These are phyloP conservation scores for Mucor saturninus DNA, from an alignment of 371 early-diverging fungal species.

Conservation along the genomic window DNA sequence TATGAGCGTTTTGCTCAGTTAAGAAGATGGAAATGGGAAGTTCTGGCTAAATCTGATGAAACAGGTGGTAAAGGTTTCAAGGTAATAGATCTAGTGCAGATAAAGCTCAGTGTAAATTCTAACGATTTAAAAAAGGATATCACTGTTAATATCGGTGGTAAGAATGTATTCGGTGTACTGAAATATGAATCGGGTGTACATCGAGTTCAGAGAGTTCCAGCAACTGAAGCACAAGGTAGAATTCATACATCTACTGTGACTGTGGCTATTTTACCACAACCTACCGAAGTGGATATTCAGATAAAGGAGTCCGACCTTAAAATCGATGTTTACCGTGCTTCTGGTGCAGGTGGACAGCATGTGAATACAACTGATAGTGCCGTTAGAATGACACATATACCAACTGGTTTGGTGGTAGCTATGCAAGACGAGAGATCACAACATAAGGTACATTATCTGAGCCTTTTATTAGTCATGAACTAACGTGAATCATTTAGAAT, in stretches of 20 bases:
- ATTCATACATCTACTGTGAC: constrained; percentile 89
- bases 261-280: constrained; percentile 83
- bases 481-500: constrained; percentile 50
- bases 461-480: background rate
- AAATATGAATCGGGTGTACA: constrained; percentile 88
- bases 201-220: constrained; percentile 83
- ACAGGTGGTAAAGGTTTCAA: constrained; percentile 61
- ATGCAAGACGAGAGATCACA: constrained; percentile 94
- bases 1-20: constrained; percentile 73
- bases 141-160: constrained; percentile 68
- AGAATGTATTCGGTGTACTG: constrained; percentile 74
- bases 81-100: constrained; percentile 36
- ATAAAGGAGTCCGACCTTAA: constrained; percentile 74
- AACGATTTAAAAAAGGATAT: constrained; percentile 46
- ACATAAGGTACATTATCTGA: constrained; percentile 49
- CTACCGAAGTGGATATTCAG: constrained; percentile 74
- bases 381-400: constrained; percentile 91
- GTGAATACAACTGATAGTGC: constrained; percentile 97
- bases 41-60: constrained; percentile 59
- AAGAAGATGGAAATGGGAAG: constrained; percentile 74
- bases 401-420: constrained; percentile 86
- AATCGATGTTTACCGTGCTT: constrained; percentile 79
- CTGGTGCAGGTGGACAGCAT: constrained; percentile 90
- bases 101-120: background rate
- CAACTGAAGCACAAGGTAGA: constrained; percentile 82